These are phyloP conservation scores for Solanum tarijense DNA, from an alignment of 257 asterid genomes.

Conservation along the genomic window DNA sequence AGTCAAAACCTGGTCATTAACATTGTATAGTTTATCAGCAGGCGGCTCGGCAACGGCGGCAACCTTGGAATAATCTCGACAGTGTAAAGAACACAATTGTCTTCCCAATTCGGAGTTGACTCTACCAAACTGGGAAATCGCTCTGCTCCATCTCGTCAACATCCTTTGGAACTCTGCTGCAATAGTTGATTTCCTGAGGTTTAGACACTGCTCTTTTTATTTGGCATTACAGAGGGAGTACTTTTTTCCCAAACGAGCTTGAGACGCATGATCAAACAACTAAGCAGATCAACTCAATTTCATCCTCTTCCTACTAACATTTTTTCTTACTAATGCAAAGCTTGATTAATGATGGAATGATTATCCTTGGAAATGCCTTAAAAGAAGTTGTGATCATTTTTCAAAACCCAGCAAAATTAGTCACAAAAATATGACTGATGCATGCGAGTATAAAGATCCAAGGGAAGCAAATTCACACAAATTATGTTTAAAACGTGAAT, in stretches of 20 bases:
- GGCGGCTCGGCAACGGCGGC: constrained; percentile 39
- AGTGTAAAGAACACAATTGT: constrained; percentile 14
- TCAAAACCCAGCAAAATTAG: not conserved
- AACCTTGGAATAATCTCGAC: constrained; percentile 36
- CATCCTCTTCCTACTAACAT: not conserved
- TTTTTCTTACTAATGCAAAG: not conserved
- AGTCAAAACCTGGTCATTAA: constrained; percentile 29
- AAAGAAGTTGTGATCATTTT: too few relatives aligned
- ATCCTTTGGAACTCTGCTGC: constrained; percentile 12
- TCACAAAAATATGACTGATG: not conserved
- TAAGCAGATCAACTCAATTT: not conserved
- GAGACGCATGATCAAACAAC: not conserved
- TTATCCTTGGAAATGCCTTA: not conserved
- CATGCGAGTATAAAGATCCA: not conserved
- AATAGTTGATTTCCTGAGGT: not conserved
- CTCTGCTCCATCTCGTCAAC: constrained; percentile 59
- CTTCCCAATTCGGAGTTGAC: constrained; percentile 17
- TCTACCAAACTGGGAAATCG: constrained; percentile 26
- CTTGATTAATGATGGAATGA: not conserved
- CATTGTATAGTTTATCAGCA: constrained; percentile 3
- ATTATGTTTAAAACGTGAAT: not conserved
- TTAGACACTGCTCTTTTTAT: too few relatives aligned
- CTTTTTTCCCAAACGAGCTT: not conserved
- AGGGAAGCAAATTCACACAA: not conserved
- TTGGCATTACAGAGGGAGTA: not conserved